These are phyloP conservation scores for Sherardia arvensis DNA, from an alignment of 257 asterid species.

Conservation along the genomic window DNA sequence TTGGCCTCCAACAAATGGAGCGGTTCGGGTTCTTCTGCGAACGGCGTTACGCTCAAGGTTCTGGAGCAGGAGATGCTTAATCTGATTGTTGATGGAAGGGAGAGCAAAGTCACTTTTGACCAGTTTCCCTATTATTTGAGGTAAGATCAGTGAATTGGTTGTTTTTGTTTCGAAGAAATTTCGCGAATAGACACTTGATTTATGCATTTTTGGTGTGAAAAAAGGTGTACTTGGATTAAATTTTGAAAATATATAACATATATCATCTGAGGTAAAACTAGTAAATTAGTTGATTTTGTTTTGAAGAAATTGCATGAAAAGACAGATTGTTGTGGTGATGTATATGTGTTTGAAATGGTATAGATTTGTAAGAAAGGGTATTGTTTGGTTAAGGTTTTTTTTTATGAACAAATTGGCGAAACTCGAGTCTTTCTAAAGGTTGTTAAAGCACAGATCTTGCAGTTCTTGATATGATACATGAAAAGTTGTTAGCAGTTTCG, in stretches of 20 bases:
- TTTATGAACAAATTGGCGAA: background rate
- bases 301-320: background rate
- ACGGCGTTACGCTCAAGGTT: background rate
- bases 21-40: background rate
- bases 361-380: background rate
- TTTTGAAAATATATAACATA: no score
- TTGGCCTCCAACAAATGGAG: conserved; percentile 38
- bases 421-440: background rate
- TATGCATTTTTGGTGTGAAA: no score
- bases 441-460: background rate
- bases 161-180: background rate
- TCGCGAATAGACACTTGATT: no score
- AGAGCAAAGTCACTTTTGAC: conserved; percentile 41
- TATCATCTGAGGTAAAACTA: conserved; percentile 50
- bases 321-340: background rate
- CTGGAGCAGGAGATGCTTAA: conserved; percentile 48
- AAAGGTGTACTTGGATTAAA: no score
- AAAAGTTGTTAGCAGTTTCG: background rate
- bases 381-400: background rate
- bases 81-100: conserved; percentile 53
- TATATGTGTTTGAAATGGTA: no score
- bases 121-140: conserved; percentile 73
- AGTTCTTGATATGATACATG: background rate
- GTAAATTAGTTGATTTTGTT: background rate
- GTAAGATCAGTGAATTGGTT: conserved; percentile 17